Evolutionary conservation across 2,329 filamentous ascomycete species (phyloP).

Genomic region (Aspergillaceae sp.): DNA sequence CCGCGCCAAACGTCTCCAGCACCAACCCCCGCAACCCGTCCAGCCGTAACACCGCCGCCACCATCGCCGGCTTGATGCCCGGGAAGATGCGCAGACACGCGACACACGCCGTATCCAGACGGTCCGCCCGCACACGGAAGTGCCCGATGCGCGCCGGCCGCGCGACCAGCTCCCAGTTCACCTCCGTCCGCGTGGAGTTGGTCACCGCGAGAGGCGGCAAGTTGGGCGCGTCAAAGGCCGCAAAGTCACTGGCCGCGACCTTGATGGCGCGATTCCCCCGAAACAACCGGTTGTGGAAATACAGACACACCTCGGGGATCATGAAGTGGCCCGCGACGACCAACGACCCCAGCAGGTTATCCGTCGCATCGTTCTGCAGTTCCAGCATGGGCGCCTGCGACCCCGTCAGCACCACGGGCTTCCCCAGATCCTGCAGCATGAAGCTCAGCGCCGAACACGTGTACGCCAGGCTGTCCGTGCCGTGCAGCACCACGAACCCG

Average conservation of each 20-base stretch:
- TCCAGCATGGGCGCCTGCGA: constrained; percentile 81
- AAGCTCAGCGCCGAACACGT: constrained; percentile 85
- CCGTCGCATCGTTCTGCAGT: constrained; percentile 81
- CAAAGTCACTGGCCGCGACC: constrained; percentile 75
- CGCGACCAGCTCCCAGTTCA: constrained; percentile 70
- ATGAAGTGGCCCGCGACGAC: constrained; percentile 88
- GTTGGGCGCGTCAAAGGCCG: constrained; percentile 85
- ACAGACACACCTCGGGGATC: constrained; percentile 86
- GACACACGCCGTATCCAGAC: constrained; percentile 74
- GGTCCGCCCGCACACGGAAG: constrained; percentile 62
- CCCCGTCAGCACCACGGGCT: constrained; percentile 80
- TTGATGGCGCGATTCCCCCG: constrained; percentile 84
- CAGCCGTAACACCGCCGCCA: constrained; percentile 70
- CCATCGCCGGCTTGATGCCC: constrained; percentile 87
- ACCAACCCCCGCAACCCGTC: constrained; percentile 73
- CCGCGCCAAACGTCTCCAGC: constrained; percentile 86
- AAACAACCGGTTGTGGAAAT: constrained; percentile 87
- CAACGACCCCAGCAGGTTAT: constrained; percentile 79
- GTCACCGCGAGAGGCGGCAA: constrained; percentile 71
- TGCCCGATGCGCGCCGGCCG: constrained; percentile 65
- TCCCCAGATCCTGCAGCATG: constrained; percentile 84
- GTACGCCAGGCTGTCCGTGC: constrained; percentile 83
- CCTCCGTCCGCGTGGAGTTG: constrained; percentile 68
- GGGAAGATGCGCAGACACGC: constrained; percentile 86
- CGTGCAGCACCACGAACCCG: constrained; percentile 83